phyloP scores from a whole-genome alignment of 345 rosid species.

The Raphanus raphanistrum region DNA sequence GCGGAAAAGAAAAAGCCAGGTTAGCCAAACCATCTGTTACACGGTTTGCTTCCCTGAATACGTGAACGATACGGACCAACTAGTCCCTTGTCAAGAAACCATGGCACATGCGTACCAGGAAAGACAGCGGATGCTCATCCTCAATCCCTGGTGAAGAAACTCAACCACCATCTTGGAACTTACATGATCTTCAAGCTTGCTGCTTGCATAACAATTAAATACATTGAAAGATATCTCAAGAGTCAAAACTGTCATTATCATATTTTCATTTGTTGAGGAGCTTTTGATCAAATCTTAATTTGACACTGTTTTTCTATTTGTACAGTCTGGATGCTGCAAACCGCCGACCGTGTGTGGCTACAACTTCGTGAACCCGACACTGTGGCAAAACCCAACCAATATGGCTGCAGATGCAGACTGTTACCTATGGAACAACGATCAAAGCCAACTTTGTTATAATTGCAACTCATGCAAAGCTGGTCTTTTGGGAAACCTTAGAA shows the following conservation, averaged over 20 bases:
- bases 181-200: neutral
- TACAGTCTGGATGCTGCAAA: conserved; percentile 91
- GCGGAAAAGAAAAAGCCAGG: too few species aligned
- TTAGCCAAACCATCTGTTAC: too few species aligned
- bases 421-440: conserved; percentile 82
- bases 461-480: conserved; percentile 93
- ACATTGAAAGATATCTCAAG: neutral
- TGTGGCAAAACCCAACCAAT: conserved; percentile 75
- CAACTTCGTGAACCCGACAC: conserved; percentile 71
- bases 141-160: too few species aligned
- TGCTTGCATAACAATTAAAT: neutral
- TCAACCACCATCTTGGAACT: too few species aligned
- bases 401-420: conserved; percentile 79
- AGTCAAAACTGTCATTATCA: neutral
- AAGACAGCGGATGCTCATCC: too few species aligned
- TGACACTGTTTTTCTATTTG: neutral
- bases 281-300: neutral
- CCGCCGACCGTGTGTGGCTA: conserved; percentile 87
- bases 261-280: neutral
- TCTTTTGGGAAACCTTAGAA: conserved; percentile 70
- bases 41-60: too few species aligned
- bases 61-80: too few species aligned
- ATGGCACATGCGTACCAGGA: too few species aligned
- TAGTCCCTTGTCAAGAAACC: too few species aligned
- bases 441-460: conserved; percentile 72